A percentile compares a stretch with the other conserved stretches of the same genome.
phyloP scores from a whole-genome alignment of 192 early-diverging fungal species.

The Podila verticillata region DNA sequence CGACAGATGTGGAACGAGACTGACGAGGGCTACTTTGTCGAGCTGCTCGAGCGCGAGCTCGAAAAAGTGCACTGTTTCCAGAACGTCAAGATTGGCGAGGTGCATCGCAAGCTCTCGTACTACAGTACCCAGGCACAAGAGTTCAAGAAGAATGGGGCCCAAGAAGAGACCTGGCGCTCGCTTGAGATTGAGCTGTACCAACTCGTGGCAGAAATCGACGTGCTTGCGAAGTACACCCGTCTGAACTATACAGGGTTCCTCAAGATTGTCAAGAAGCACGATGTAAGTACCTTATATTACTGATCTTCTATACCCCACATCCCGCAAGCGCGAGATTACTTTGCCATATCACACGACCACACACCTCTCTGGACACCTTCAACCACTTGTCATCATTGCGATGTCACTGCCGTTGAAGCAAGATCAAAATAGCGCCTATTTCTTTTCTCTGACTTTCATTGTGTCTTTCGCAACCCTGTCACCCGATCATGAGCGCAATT shows the following conservation, averaged over 20 bases:
- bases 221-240: conserved; percentile 77
- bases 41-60: conserved; percentile 86
- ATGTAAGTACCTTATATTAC: conserved; percentile 52
- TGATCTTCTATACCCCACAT: not conserved
- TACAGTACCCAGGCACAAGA: conserved; percentile 64
- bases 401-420: too few relatives aligned
- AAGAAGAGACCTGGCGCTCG: conserved; percentile 75
- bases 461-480: too few relatives aligned
- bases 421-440: too few relatives aligned
- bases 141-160: conserved; percentile 78
- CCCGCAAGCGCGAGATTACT: too few relatives aligned
- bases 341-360: too few relatives aligned
- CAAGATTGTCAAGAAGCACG: conserved; percentile 99
- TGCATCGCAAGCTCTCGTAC: conserved; percentile 30
- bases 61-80: conserved; percentile 74
- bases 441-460: too few relatives aligned
- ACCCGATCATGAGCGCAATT: too few relatives aligned
- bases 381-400: too few relatives aligned
- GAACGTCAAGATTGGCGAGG: conserved; percentile 31
- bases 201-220: conserved; percentile 81
- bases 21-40: conserved; percentile 91
- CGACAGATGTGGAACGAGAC: conserved; percentile 81
- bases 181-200: conserved; percentile 77
- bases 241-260: conserved; percentile 89
- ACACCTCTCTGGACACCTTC: too few relatives aligned